These are phyloP conservation scores for Imleria badia DNA, from an alignment of 768 basidiomycete genomes.

Conservation along the genomic window DNA sequence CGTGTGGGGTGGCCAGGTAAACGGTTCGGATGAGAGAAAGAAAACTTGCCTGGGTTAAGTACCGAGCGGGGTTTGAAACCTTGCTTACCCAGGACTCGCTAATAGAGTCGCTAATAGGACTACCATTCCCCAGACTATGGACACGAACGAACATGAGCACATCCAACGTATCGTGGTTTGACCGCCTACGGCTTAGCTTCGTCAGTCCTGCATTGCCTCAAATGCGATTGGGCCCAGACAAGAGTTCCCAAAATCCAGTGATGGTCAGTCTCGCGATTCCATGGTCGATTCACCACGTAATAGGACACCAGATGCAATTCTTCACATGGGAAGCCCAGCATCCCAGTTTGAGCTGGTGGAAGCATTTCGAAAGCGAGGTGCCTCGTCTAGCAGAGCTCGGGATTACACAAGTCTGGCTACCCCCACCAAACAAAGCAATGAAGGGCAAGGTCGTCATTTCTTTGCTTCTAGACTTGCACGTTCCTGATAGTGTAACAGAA, in stretches of 20 bases:
- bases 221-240: conserved; percentile 62
- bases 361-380: conserved; percentile 64
- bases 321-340: conserved; percentile 77
- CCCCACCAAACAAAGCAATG: conserved; percentile 81
- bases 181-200: conserved; percentile 21
- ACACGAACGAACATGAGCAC: conserved; percentile 9
- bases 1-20: conserved; percentile 48
- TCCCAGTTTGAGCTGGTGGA: conserved; percentile 74
- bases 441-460: conserved; percentile 40
- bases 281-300: not conserved
- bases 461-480: not conserved
- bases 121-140: not conserved
- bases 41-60: not conserved
- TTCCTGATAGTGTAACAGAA: conserved; percentile 38
- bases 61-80: conserved; percentile 28
- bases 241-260: conserved; percentile 50
- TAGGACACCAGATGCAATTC: conserved; percentile 61
- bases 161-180: conserved; percentile 21
- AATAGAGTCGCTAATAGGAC: no score
- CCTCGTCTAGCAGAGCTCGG: conserved; percentile 65
- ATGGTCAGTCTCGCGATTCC: conserved; percentile 51
- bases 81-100: not conserved
- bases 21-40: conserved; percentile 30
- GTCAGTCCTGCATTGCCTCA: conserved; percentile 45
- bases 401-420: conserved; percentile 81